phyloP scores from a whole-genome alignment of 2,329 filamentous ascomycete species.

The Calycina marina region DNA sequence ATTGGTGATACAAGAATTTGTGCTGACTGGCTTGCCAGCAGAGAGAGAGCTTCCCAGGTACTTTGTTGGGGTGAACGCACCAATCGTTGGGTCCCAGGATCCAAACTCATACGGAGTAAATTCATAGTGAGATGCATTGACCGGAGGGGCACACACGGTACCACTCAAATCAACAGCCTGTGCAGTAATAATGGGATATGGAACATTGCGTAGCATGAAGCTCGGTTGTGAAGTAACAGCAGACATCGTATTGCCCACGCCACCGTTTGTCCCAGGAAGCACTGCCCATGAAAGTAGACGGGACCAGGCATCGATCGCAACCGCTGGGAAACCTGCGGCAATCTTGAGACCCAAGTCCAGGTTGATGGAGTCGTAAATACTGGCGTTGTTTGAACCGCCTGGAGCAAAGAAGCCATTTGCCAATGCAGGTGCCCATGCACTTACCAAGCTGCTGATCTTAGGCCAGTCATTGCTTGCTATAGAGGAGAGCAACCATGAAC shows the following conservation, averaged over 20 bases:
- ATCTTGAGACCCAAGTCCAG: conserved; percentile 17
- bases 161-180: conserved; percentile 23
- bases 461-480: conserved; percentile 7
- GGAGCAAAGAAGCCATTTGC: conserved; percentile 7
- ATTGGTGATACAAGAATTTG: conserved; percentile 29
- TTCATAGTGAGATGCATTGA: conserved; percentile 48
- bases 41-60: conserved; percentile 46
- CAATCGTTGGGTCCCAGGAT: conserved; percentile 43
- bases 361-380: conserved; percentile 1
- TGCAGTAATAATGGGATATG: conserved; percentile 31
- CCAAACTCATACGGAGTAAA: conserved; percentile 54
- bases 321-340: conserved; percentile 16
- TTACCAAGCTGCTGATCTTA: conserved; percentile 7
- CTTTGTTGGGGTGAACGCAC: conserved; percentile 42
- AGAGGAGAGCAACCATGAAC: conserved; percentile 8
- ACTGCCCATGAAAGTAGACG: conserved; percentile 14
- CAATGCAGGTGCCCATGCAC: conserved; percentile 5
- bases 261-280: conserved; percentile 8
- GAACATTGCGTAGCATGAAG: conserved; percentile 26
- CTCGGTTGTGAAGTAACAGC: conserved; percentile 22
- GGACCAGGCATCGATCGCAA: conserved; percentile 14
- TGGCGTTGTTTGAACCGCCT: conserved; percentile 4
- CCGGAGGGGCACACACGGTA: conserved; percentile 24
- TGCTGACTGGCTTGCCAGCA: conserved; percentile 27
- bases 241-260: conserved; percentile 12